Evolutionary conservation across 2,329 filamentous ascomycete genomes (phyloP).

Genomic region (Tothia fuscella): DNA sequence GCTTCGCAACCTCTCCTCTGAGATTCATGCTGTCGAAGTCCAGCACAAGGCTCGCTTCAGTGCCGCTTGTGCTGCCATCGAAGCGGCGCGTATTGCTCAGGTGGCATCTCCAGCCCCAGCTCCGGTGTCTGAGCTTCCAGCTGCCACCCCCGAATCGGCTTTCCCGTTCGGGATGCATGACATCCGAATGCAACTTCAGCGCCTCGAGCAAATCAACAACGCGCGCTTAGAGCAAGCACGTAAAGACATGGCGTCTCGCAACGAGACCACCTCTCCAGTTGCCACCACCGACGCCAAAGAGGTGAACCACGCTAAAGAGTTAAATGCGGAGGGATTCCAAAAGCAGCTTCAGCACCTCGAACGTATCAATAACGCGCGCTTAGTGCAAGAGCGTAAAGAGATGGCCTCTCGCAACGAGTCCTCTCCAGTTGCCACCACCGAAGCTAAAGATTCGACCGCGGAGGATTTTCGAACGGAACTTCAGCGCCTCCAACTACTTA

Average conservation of each 20-base stretch:
- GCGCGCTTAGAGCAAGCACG: background rate
- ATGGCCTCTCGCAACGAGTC: no score
- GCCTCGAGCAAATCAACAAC: no score
- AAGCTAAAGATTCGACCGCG: constrained; percentile 1
- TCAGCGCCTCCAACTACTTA: constrained; percentile 1
- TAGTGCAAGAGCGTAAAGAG: background rate
- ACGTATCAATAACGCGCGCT: constrained; percentile 2
- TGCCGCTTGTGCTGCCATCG: constrained; percentile 7
- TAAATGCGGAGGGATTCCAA: no score
- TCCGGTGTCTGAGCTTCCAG: constrained; percentile 7
- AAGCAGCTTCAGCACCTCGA: no score
- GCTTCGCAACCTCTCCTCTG: constrained; percentile 7
- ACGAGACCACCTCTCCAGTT: no score
- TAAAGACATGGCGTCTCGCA: no score
- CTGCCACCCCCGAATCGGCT: background rate
- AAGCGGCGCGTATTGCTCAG: constrained; percentile 4
- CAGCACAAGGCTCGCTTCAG: constrained; percentile 6
- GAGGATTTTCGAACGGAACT: constrained; percentile 46
- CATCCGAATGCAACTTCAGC: no score
- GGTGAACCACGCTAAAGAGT: background rate
- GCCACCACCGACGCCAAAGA: no score
- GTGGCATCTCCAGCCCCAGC: background rate
- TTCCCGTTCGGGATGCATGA: no score
- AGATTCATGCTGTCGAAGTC: constrained; percentile 5
- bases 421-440: background rate